phyloP scores from a whole-genome alignment of 805 yeast species.

The Yarrowia alimentaria region DNA sequence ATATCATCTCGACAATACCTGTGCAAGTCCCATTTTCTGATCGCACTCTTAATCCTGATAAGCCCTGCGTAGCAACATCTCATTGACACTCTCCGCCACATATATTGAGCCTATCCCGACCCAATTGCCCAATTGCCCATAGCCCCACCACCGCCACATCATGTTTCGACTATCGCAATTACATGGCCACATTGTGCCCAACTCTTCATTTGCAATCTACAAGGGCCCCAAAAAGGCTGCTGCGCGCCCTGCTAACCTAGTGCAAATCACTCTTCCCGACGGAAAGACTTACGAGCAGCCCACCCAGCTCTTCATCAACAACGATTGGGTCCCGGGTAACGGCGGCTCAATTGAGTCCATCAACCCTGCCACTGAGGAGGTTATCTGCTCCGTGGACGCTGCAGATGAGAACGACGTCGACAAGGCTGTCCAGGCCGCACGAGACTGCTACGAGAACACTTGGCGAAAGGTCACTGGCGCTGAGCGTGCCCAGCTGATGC shows the following conservation, averaged over 20 bases:
- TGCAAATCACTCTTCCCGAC: constrained; percentile 51
- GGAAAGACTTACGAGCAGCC: constrained; percentile 76
- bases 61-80: too few species aligned
- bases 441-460: constrained; percentile 63
- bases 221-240: constrained; percentile 18
- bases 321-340: constrained; percentile 64
- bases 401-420: constrained; percentile 80
- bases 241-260: constrained; percentile 15
- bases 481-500: constrained; percentile 59
- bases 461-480: constrained; percentile 75
- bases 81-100: too few species aligned
- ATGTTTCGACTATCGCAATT: constrained; percentile 16
- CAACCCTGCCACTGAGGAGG: constrained; percentile 74
- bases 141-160: background rate
- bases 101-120: too few species aligned
- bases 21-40: too few species aligned
- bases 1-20: too few species aligned
- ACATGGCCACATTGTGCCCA: constrained; percentile 1
- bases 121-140: too few species aligned
- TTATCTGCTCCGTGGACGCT: constrained; percentile 65
- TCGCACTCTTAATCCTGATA: too few species aligned
- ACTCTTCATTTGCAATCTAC: constrained; percentile 8
- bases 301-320: constrained; percentile 77
- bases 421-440: constrained; percentile 81
- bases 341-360: constrained; percentile 58